Evolutionary conservation across 768 basidiomycete genomes (phyloP), one percentile per base, ranked within the genome.

Genomic region (Boletellus ananas): DNA sequence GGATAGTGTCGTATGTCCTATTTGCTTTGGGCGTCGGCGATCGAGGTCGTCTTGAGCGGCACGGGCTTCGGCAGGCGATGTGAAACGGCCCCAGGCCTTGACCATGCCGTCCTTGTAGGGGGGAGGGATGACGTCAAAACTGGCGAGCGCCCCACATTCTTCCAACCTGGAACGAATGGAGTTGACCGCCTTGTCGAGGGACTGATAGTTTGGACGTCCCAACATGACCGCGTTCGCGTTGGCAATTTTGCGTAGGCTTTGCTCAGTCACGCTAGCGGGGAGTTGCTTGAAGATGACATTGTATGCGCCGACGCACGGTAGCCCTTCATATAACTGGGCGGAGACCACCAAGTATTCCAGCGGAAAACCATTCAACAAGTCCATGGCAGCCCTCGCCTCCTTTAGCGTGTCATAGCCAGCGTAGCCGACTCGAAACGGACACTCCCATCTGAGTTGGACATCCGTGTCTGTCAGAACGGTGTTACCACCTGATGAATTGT

Each of bases 231-330:
- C 79, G 20, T 75, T 72, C 1, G 78, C 72, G 1, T 68, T 60
- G 4, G 74, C 74, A 51, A 81, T 81, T 23, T 69, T 64, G 34
- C 71, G 66, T 58, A 85, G 60, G 12, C 72, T 72, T 16, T 72
- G 62, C 18, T 74, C 64, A 1, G 61, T 69, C 1, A 72, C 66
- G 36, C 72, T 68, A 1, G 75, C 60, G 1, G 85, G 84, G 5
- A 89, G 60, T 5, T 77, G 73, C 6, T 63, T 61, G 56, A 90
- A 79, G 16, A 78, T 78, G 45, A 91, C 80, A 8, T 80, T 89
- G 59, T 77, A 78, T 0, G 66, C 62, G 3, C 79, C 82, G 9
- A 87, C 72, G 1, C 74, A 75, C 1, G 84, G 86, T 0, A 84
- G 60, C 3, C 82, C 84, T 5, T 72, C 66, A 58, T 89, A 79